Conservation (phyloP, 2,329 filamentous ascomycete species). For the Exophiala viscosa region DNA sequence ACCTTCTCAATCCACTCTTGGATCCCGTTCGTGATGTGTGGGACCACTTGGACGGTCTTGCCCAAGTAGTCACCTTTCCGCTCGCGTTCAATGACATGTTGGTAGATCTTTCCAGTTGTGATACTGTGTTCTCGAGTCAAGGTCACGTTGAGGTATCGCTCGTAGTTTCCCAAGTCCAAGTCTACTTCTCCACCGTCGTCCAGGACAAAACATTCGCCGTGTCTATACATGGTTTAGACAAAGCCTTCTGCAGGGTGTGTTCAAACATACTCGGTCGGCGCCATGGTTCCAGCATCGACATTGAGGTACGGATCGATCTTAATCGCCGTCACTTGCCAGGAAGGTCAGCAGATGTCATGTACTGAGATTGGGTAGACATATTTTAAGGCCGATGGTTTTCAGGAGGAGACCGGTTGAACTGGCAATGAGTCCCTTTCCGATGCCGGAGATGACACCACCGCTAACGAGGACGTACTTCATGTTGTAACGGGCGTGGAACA, state of each 20-base stretch:
- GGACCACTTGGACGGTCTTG: slow-evolving; percentile 84
- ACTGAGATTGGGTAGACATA: neutral
- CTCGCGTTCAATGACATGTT: slow-evolving; percentile 76
- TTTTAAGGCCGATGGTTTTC: slow-evolving; percentile 73
- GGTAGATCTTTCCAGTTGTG: slow-evolving; percentile 95
- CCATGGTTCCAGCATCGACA: slow-evolving; percentile 70
- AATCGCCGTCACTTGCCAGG: slow-evolving; percentile 55
- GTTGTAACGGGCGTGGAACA: neutral
- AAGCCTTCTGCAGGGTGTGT: neutral
- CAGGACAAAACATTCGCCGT: slow-evolving; percentile 86
- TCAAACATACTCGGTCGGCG: slow-evolving; percentile 56
- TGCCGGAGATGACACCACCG: slow-evolving; percentile 57
- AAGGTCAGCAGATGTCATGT: neutral
- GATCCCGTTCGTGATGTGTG: slow-evolving; percentile 86
- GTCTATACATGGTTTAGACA: slow-evolving; percentile 45
- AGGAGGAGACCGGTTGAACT: slow-evolving; percentile 70
- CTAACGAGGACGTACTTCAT: slow-evolving; percentile 83
- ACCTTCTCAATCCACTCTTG: slow-evolving; percentile 91
- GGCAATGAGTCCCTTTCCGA: slow-evolving; percentile 65
- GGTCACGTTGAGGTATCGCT: slow-evolving; percentile 76
- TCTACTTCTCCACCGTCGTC: slow-evolving; percentile 77
- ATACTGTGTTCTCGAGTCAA: slow-evolving; percentile 89
- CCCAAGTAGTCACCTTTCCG: slow-evolving; percentile 76
- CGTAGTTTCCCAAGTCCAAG: slow-evolving; percentile 72
- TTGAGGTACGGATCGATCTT: slow-evolving; percentile 64